Evolutionary conservation across 2,329 filamentous ascomycete genomes (phyloP).

Genomic region (Cyphellophora europaea): DNA sequence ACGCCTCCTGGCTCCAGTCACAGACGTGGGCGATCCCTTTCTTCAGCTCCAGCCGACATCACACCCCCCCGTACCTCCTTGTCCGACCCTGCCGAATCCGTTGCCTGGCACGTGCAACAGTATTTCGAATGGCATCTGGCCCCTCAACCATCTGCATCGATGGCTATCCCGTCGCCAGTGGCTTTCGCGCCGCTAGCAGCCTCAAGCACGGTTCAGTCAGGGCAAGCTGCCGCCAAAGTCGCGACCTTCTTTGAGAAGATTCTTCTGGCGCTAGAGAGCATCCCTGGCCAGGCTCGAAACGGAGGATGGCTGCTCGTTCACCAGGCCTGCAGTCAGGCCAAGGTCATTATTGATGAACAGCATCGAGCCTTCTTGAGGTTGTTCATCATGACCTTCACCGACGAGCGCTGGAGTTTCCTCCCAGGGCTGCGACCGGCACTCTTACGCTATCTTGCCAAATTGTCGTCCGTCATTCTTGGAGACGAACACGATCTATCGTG

Average conservation of each 20-base stretch:
- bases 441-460: background rate
- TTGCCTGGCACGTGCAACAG: constrained; percentile 1
- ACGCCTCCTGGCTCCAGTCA: background rate
- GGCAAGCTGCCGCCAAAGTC: background rate
- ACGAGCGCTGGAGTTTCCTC: background rate
- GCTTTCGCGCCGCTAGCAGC: background rate
- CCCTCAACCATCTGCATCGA: background rate
- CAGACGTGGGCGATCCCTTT: background rate
- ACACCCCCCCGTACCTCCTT: background rate
- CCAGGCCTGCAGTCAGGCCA: background rate
- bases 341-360: background rate
- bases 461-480: background rate
- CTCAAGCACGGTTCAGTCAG: background rate
- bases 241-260: constrained; percentile 1
- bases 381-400: constrained; percentile 1
- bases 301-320: background rate
- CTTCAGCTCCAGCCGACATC: background rate
- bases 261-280: background rate
- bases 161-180: background rate
- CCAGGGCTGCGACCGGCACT: background rate
- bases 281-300: background rate
- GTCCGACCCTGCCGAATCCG: background rate
- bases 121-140: constrained; percentile 1
- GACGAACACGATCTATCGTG: background rate
- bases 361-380: background rate